Evolutionary conservation across 2,329 filamentous ascomycete genomes (phyloP), one percentile per base, ranked within the genome.

Genomic region (Diaporthe sp.): DNA sequence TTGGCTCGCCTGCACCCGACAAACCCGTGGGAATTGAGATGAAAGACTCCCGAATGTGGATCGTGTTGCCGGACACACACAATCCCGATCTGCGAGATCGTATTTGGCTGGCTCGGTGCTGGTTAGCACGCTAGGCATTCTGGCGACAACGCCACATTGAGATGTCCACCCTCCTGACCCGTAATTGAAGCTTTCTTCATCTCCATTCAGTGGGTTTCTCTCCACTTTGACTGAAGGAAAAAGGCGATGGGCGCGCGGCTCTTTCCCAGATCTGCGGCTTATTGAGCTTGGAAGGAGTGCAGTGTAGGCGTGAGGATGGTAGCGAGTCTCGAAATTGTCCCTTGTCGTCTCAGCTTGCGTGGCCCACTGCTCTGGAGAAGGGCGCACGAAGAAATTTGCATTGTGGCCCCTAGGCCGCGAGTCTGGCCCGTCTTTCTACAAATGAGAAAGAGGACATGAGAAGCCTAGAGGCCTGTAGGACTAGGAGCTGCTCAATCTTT

Each of bases 141-240:
- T 45, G 35, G 42, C 25, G n/a, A 47, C 40, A 64, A 47, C 4
- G 28, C 40, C 25, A 28, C 40, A 68, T 54, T 68, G 33, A 68
- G n/a, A 28, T 7, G 30, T 8, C 64, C 47, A 47, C 30, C 12
- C 54, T 22, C 45, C 54, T 54, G 64, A 54, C 64, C 64, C 47
- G 33, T n/a, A 68, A 40, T 28, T 68, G 64, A 68, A 68, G 47
- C 47, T 68, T 68, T 68, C 47, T 54, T 22, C 47, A 40, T 68
- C 30, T 25, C 47, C 64, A 54, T 67, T 4, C 1, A 19, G 47
- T 40, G 64, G n/a, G 15, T 40, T n/a, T n/a, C 9, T 28, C 30
- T 54, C 33, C 64, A 54, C 33, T 33, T 10, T 8, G 0, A 4
- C 2, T 8, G 13, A n/a, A 22, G n/a, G n/a, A 3, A 13, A 68